phyloP scores from a whole-genome alignment of 1,284 basidiomycete species.

The Tilletiaria anomala region DNA sequence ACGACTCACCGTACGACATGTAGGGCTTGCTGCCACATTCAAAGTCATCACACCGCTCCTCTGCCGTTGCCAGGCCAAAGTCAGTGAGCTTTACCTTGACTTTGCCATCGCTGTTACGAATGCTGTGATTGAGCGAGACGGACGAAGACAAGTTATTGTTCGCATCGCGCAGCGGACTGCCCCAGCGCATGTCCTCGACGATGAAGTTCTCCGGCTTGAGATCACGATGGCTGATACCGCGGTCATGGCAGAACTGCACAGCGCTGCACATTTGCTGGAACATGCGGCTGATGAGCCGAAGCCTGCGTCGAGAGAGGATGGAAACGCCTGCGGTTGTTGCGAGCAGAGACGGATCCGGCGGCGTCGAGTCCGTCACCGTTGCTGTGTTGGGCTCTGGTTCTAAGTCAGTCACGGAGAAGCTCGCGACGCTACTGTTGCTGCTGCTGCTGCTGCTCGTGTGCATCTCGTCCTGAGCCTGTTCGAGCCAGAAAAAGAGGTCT shows the following conservation, averaged over 20 bases:
- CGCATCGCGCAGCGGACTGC: too few relatives aligned
- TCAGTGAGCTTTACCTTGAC: slow-evolving; percentile 80
- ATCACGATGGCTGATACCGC: slow-evolving; percentile 83
- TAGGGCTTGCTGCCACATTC: slow-evolving; percentile 97
- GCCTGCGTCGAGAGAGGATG: slow-evolving; percentile 67
- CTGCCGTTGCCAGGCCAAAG: slow-evolving; percentile 85
- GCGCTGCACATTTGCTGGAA: slow-evolving; percentile 97
- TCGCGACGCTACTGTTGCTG: background rate
- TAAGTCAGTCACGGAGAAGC: background rate
- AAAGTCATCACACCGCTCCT: slow-evolving; percentile 78
- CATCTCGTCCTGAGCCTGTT: slow-evolving; percentile 43
- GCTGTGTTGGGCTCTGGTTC: slow-evolving; percentile 10
- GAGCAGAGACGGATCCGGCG: slow-evolving; percentile 82
- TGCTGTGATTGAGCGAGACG: background rate
- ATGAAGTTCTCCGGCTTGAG: slow-evolving; percentile 67
- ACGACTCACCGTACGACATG: slow-evolving; percentile 76
- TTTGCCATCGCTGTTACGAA: slow-evolving; percentile 9
- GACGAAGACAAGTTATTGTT: too few relatives aligned
- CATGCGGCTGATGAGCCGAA: slow-evolving; percentile 88
- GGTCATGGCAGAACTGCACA: slow-evolving; percentile 85
- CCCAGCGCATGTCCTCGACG: slow-evolving; percentile 34
- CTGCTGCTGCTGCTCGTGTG: background rate
- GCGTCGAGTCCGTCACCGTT: slow-evolving; percentile 38
- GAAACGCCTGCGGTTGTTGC: slow-evolving; percentile 58
- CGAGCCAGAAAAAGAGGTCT: slow-evolving; percentile 80